Conservation (phyloP, 768 basidiomycete genomes). For the Fomitopsis pulvina region DNA sequence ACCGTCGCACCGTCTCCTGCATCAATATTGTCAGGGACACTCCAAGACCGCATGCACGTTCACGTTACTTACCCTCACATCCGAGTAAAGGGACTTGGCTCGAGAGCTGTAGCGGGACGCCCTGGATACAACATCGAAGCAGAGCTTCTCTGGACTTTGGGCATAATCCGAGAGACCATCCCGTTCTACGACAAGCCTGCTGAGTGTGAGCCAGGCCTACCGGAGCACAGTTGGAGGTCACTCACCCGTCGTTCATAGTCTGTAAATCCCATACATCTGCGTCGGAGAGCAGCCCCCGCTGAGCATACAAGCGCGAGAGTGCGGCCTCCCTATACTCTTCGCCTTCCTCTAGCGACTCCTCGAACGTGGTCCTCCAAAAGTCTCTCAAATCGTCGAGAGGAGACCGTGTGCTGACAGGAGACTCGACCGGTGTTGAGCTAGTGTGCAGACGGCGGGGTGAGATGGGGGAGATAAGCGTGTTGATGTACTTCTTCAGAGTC, state of each 20-base stretch:
- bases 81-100: not conserved
- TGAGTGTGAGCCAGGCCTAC: not conserved
- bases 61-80: not conserved
- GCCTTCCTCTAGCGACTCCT: not conserved
- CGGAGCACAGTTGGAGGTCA: not conserved
- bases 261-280: constrained; percentile 2
- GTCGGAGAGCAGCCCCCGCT: not conserved
- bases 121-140: not conserved
- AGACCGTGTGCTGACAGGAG: not conserved
- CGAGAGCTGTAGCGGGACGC: constrained; percentile 2
- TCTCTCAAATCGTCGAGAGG: not conserved
- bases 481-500: not conserved
- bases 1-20: constrained; percentile 1
- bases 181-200: constrained; percentile 1
- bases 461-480: not conserved
- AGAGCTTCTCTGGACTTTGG: not conserved
- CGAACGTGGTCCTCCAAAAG: constrained; percentile 1
- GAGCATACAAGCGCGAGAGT: not conserved
- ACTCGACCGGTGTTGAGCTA: not conserved
- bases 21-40: not conserved
- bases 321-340: not conserved
- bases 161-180: not conserved
- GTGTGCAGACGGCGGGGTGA: not conserved
- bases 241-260: constrained; percentile 3
- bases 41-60: not conserved